Evolutionary conservation across 108 stramenopile genomes (phyloP).

Genomic region (Epithemia pelagica): DNA sequence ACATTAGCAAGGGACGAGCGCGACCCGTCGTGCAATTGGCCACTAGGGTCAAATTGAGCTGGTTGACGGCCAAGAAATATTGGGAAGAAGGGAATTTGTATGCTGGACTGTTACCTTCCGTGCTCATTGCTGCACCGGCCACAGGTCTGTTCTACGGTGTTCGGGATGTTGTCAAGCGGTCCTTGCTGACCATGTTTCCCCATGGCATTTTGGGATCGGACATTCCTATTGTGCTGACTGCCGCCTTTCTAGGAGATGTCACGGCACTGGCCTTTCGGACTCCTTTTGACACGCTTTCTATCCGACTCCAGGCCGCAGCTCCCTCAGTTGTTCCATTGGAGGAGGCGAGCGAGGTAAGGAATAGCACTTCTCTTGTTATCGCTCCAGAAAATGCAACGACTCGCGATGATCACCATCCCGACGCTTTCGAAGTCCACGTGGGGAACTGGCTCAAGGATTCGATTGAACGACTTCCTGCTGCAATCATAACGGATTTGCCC

Average conservation of each 20-base stretch:
- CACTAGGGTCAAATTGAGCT: constrained; percentile 14
- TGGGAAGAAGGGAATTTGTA: constrained; percentile 59
- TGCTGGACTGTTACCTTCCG: constrained; percentile 59
- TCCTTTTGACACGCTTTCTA: constrained; percentile 62
- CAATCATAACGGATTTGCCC: constrained; percentile 53
- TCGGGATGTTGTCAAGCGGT: constrained; percentile 60
- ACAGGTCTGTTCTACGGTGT: constrained; percentile 77
- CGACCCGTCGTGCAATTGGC: constrained; percentile 12
- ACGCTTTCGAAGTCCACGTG: constrained; percentile 11
- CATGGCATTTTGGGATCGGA: constrained; percentile 14
- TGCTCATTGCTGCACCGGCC: constrained; percentile 68
- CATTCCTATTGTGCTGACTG: constrained; percentile 30
- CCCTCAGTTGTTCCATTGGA: background rate
- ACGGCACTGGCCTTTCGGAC: constrained; percentile 58
- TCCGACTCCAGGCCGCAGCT: constrained; percentile 54
- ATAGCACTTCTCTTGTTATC: background rate
- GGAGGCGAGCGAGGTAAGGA: background rate
- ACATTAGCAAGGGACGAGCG: background rate
- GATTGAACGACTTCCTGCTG: constrained; percentile 47
- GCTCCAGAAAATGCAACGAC: background rate
- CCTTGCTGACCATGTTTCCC: constrained; percentile 20
- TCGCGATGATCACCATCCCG: constrained; percentile 24
- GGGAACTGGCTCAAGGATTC: constrained; percentile 68
- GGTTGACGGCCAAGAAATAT: constrained; percentile 34
- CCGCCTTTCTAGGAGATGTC: constrained; percentile 61